Base-by-base conservation (phyloP, 345 rosid genomes). In the Geranium brycei region DNA sequence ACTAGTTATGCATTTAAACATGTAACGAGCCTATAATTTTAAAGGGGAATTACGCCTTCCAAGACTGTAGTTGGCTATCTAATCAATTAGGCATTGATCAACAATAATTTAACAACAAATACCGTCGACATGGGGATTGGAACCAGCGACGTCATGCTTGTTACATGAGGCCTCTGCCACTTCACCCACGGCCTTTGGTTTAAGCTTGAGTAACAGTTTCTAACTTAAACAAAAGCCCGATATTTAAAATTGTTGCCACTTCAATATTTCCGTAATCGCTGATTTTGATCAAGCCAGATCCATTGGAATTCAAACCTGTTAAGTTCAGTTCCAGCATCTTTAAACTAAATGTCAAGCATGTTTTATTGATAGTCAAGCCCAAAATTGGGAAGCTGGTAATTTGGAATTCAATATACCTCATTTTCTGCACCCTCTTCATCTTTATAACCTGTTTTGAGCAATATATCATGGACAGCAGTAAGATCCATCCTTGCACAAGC, bases 361-460 rank as follows among this genome's bases (percentile, higher is more conserved):
- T 11, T 47, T 11, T 47, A 10, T 6, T 6, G 13, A 47, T 47
- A 47, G 15, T 47, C 12, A 47, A 47, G 3, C 53, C 53, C 53
- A 47, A 47, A 47, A 47, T 47, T 7, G 53, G 53, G 13, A 47
- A 47, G 53, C 53, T 6, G 10, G 53, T 47, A 47, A 3, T 47
- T 47, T 10, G 15, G 11, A 10, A 47, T 8, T 8, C 53, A 47
- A 47, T 47, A 47, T 18, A 83, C 88, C 88, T 83, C 88, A 75
- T 81, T 83, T 64, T 81, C 93, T 57, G 93, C 93, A 65, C 96
- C 96, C 75, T 89, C 96, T 65, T 89, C 93, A 30, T 89, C 96
- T 77, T 78, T 87, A 63, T 89, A 89, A 69, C 93, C 93, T 4
- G 87, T 85, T 77, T 89, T 89, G 38, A 87, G 86, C 78, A 89